Evolutionary conservation across 1,284 basidiomycete genomes (phyloP), one percentile per base, ranked within the genome.

Genomic region (Gymnopus androsaceus): DNA sequence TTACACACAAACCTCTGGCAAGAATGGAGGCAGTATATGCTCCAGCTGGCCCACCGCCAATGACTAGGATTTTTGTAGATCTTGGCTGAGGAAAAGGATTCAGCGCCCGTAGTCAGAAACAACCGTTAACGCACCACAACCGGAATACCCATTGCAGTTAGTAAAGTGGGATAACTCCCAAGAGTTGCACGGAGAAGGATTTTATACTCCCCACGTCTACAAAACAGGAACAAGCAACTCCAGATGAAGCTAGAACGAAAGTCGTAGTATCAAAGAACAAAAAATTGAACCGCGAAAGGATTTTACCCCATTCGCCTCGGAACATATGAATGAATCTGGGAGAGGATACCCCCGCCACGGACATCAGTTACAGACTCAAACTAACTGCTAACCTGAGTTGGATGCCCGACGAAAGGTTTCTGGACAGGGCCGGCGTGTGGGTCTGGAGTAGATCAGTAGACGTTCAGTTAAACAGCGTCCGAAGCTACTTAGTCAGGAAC

Each of bases 1-100:
- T 25, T 17, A 15, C n/a, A 27, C 28, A 33, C 17, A 48, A 31
- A 56, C 79, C 77, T 28, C 75, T 66, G 3, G 77, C 78, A 14
- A 85, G 74, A 19, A 75, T 76, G 8, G 80, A 68, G 5, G 83
- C 80, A 17, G 81, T 72, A 62, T 79, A 83, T 51, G 75, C 75
- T 5, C 82, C 82, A 1, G 75, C 76, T 8, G 82, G 82, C 2
- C 83, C 83, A 46, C 82, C 82, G 7, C 74, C 74, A 23, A 76
- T 67, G 38, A 76, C 70, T 28, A 75, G 67, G 40, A 76, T 65
- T 21, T 56, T 62, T 23, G 63, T 64, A 4, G 47, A 56, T 4
- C 23, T 34, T n/a, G 54, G 54, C 54, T 56, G 33, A 34, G 14
- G 7, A 12, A 48, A 36, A 15, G 41, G 27, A 19, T 28, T 45